Percentiles rank a stretch among this genome's conserved stretches.
Conservation (phyloP, 2,329 filamentous ascomycete genomes). For the Fusarium beomiforme region DNA sequence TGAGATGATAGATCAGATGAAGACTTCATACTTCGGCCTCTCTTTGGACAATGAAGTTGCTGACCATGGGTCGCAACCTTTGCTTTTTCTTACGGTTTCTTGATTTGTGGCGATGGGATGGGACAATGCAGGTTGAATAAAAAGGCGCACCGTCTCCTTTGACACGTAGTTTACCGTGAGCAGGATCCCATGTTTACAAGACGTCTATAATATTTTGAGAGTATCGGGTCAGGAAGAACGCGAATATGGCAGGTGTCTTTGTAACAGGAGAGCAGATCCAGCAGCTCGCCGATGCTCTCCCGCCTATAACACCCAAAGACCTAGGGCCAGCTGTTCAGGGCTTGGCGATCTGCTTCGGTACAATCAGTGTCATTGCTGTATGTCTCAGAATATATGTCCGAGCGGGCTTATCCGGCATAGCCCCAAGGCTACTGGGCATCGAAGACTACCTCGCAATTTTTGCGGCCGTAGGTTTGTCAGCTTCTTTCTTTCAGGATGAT, state of each 20-base stretch:
- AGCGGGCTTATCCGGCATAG: not conserved
- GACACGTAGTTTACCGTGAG: no score
- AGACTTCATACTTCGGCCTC: no score
- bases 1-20: no score
- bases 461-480: not conserved
- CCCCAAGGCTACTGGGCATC: not conserved
- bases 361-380: not conserved
- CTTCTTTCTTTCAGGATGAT: accelerated
- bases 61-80: no score
- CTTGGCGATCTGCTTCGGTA: not conserved
- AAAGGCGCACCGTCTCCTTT: no score
- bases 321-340: not conserved
- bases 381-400: slow-evolving; percentile 1
- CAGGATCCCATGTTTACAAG: no score
- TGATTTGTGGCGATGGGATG: no score
- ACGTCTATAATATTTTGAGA: no score
- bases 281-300: not conserved
- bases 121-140: no score
- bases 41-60: no score
- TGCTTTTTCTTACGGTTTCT: no score
- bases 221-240: no score
- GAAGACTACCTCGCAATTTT: slow-evolving; percentile 2
- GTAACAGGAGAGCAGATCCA: slow-evolving; percentile 5
- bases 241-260: not conserved
- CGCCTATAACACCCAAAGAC: not conserved